Conservation (phyloP, 192 early-diverging fungal genomes). For the Geranomyces variabilis region DNA sequence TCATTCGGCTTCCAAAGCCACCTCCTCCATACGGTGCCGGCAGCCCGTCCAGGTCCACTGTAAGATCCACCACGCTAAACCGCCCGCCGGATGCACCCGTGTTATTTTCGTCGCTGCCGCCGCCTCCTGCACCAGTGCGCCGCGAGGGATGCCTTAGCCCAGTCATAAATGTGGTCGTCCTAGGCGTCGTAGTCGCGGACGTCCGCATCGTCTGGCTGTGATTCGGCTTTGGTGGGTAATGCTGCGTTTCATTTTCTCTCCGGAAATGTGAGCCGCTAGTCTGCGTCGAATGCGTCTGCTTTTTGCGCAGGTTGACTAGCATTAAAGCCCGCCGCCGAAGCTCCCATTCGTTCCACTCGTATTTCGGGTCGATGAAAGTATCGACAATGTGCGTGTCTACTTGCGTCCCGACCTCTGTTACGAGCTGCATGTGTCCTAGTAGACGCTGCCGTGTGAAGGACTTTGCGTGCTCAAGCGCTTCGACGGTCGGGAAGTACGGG, state of each 20-base stretch:
- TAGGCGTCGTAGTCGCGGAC: constrained; percentile 45
- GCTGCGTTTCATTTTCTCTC: constrained; percentile 60
- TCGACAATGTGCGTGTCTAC: constrained; percentile 66
- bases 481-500: constrained; percentile 63
- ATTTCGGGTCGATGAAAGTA: constrained; percentile 49
- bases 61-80: constrained; percentile 59
- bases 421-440: constrained; percentile 58
- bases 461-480: constrained; percentile 59
- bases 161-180: constrained; percentile 46
- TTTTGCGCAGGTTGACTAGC: constrained; percentile 63
- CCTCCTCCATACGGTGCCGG: constrained; percentile 46
- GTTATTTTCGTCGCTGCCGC: constrained; percentile 1
- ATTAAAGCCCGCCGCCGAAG: constrained; percentile 56
- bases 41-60: constrained; percentile 47
- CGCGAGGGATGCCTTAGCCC: constrained; percentile 41
- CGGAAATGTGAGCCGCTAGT: constrained; percentile 52
- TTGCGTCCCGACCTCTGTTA: constrained; percentile 58
- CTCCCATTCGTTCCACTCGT: constrained; percentile 70
- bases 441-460: constrained; percentile 56
- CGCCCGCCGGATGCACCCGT: constrained; percentile 10
- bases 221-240: constrained; percentile 55
- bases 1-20: constrained; percentile 29
- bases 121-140: constrained; percentile 3
- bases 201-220: constrained; percentile 49
- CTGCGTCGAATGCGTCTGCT: constrained; percentile 59